phyloP scores from a whole-genome alignment of 2,329 filamentous ascomycete genomes.

The Fusarium duplospermum region DNA sequence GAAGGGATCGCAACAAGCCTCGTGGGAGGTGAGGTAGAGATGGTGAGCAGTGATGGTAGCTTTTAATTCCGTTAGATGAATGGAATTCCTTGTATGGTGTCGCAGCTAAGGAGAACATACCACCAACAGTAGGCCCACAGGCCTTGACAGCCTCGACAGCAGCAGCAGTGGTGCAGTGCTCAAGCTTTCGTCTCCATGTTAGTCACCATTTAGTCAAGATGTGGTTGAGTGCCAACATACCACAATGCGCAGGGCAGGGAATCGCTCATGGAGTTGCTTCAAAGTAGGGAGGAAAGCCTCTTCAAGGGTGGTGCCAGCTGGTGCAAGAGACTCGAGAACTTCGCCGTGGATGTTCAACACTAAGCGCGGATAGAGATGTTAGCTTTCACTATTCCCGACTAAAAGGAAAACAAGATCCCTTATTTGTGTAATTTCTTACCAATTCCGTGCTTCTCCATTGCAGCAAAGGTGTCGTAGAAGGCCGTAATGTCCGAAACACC shows the following conservation, averaged over 20 bases:
- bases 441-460: slow-evolving; percentile 86
- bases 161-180: slow-evolving; percentile 89
- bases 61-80: slow-evolving; percentile 25
- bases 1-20: slow-evolving; percentile 68
- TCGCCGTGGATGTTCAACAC: slow-evolving; percentile 97
- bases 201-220: neutral
- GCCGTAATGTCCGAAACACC: slow-evolving; percentile 77
- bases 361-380: neutral
- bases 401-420: accelerated
- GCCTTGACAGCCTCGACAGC: slow-evolving; percentile 81
- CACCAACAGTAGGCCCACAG: slow-evolving; percentile 81
- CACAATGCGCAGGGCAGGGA: slow-evolving; percentile 77
- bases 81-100: neutral
- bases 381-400: neutral
- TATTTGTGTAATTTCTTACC: slow-evolving; percentile 23
- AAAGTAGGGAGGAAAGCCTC: slow-evolving; percentile 83
- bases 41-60: slow-evolving; percentile 90
- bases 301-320: slow-evolving; percentile 58
- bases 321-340: slow-evolving; percentile 65
- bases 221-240: slow-evolving; percentile 26
- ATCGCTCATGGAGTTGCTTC: slow-evolving; percentile 75
- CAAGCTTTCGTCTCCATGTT: slow-evolving; percentile 56
- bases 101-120: slow-evolving; percentile 43
- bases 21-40: slow-evolving; percentile 81
- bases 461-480: slow-evolving; percentile 85